Percentiles rank a stretch among this genome's conserved stretches.
Conservation (phyloP, 192 early-diverging fungal species). For the Mortierella hygrophila region DNA sequence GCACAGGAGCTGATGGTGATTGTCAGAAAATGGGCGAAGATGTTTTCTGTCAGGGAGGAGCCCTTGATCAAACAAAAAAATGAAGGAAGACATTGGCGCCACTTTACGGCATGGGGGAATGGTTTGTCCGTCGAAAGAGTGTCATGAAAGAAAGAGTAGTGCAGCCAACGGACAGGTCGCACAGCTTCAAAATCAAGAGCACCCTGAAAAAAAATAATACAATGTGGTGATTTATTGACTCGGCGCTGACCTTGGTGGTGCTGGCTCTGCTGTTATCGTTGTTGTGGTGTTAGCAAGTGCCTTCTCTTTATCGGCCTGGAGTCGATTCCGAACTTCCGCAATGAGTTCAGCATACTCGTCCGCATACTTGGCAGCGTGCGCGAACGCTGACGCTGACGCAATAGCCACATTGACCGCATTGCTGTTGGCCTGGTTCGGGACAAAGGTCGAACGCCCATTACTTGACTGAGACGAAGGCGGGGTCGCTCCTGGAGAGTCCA, state of each 20-base stretch:
- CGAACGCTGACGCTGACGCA: conserved; percentile 22
- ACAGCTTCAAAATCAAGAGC: not conserved
- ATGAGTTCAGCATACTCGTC: conserved; percentile 41
- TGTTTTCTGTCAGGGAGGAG: not conserved
- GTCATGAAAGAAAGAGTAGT: too few relatives aligned
- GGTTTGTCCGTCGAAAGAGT: too few relatives aligned
- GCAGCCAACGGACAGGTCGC: too few relatives aligned
- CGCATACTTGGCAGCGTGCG: conserved; percentile 34
- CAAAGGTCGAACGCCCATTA: conserved; percentile 14
- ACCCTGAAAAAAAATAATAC: not conserved
- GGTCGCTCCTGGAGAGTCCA: not conserved
- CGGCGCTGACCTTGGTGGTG: not conserved
- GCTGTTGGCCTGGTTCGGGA: conserved; percentile 35
- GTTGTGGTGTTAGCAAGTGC: not conserved
- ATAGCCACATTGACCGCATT: conserved; percentile 16
- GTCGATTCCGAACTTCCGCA: conserved; percentile 31
- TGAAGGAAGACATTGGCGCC: not conserved
- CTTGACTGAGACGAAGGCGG: conserved; percentile 24
- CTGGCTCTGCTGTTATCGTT: not conserved
- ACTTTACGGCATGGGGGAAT: too few relatives aligned
- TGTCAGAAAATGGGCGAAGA: not conserved
- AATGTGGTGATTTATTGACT: not conserved
- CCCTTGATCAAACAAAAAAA: not conserved
- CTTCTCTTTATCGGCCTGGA: conserved; percentile 31
- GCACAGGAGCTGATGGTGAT: not conserved